Base-by-base conservation (phyloP, 1,284 basidiomycete species). In the Trichosporon coremiiforme region DNA sequence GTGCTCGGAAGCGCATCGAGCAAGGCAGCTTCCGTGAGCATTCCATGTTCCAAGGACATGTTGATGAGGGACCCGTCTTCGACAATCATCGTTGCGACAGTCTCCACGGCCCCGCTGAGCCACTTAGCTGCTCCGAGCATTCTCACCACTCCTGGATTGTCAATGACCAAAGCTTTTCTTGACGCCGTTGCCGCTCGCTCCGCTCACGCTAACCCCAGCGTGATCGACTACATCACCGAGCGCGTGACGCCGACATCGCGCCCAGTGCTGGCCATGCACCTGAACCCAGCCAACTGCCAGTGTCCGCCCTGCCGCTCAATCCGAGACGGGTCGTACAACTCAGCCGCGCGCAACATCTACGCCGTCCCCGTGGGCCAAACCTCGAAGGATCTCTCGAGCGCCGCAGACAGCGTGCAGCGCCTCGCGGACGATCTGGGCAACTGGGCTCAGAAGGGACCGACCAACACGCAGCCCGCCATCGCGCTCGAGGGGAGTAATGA, bases 201-300 rank as follows among this genome's bases (percentile, higher is more conserved):
- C 3, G 25, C 25, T 25, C 25, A 25, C 3, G 25, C 25, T 25
- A 25, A 25, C 25, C 25, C 25, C 33, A 62, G 57, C 2, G 57
- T 35, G 6, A 62, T 62, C 29, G 57, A 62, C 57, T 62, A 62
- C 57, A 29, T 22, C 2, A 33, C 22, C 17, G 8, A 20, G 31
- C 29, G 31, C 8, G 31, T 33, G 17, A 33, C 57, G 15, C 57
- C 57, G 1, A 8, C 29, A 4, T 62, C 57, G 15, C 57, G 57
- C 57, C 57, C 57, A 4, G 57, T 62, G 31, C 57, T 62, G 3
- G 12, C 57, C 4, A 62, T 62, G 57, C 57, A 62, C 57, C 57
- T 62, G 17, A 62, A 15, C 15, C 17, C 57, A 3, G 31, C 29
- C 15, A 62, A 62, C 31, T 62, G 57, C 31, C 57, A 62, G 57